Evolutionary conservation across 257 asterid species (phyloP).

Genomic region (Anisodus acutangulus): DNA sequence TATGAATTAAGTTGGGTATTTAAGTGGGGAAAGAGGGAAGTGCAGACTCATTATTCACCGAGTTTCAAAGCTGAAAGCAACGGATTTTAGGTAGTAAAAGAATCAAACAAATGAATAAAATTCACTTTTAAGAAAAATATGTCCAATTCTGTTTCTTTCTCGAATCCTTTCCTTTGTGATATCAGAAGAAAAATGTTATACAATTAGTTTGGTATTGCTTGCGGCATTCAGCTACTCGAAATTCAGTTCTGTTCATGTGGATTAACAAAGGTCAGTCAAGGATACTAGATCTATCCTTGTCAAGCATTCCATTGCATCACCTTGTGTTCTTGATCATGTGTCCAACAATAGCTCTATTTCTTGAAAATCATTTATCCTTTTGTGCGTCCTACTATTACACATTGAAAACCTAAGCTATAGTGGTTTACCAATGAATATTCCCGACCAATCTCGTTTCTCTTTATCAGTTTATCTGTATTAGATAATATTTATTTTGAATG

Average conservation of each 20-base stretch:
- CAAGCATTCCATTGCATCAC: not conserved
- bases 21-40: not conserved
- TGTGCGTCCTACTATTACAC: not conserved
- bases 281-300: not conserved
- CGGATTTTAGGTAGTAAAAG: not conserved
- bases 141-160: not conserved
- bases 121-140: not conserved
- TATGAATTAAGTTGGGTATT: not conserved
- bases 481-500: not conserved
- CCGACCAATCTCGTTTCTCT: not conserved
- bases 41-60: not conserved
- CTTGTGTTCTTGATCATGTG: not conserved
- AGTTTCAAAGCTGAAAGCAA: not conserved
- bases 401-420: not conserved
- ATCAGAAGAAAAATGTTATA: not conserved
- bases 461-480: not conserved
- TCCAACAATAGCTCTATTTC: not conserved
- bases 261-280: not conserved
- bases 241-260: slow-evolving; percentile 18
- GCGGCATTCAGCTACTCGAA: slow-evolving; percentile 11
- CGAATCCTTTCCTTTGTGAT: not conserved
- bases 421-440: not conserved
- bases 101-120: not conserved
- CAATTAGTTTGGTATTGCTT: not conserved
- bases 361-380: not conserved